Evolutionary conservation across 73 alveolate genomes (phyloP), one percentile per base, ranked within the genome.

Genomic region (Symbiodinium pilosum): DNA sequence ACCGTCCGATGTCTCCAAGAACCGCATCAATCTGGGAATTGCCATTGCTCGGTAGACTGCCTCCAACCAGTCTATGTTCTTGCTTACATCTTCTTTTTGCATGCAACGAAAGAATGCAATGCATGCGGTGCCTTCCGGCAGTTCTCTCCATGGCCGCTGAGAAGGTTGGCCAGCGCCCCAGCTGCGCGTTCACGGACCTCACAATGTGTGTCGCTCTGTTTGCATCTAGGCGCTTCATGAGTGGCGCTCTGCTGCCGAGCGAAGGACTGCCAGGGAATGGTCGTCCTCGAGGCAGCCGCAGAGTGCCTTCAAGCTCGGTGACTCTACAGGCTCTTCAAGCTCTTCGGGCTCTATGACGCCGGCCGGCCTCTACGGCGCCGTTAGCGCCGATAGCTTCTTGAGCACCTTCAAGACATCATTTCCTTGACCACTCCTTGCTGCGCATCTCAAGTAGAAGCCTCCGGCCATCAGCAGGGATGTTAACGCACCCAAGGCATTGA

Each of bases 381-480:
- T 89, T 89, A 18, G 95, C 95, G 34, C 95, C 95, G 47, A 89
- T 28, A 24, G 95, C 95, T 20, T 68, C 95, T 32, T 89, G 95
- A 9, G 44, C 44, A 2, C 41, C 85, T n/a, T 6, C 44, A 59
- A 34, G n/a, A 26, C 30, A 4, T 59, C 34, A 4, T 34, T 5
- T 59, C 38, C 8, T 4, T 8, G 77, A 59, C 8, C 9, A 6
- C 8, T 59, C 77, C 77, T 26, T 26, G 34, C 8, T 8, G 21
- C 3, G 77, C 34, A 14, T 20, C 34, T 59, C 21, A 6, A 32
- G 81, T 64, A 38, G 18, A 64, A 28, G 81, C 73, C 87, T 12
- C 71, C 75, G 39, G 87, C 95, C 75, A 64, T 41, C 39, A 89
- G 73, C 43, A 89, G 40, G 24, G 95, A 89, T 24, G 87, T 89